phyloP scores from a whole-genome alignment of 148 eudicot species.

The Beta vulgaris region DNA sequence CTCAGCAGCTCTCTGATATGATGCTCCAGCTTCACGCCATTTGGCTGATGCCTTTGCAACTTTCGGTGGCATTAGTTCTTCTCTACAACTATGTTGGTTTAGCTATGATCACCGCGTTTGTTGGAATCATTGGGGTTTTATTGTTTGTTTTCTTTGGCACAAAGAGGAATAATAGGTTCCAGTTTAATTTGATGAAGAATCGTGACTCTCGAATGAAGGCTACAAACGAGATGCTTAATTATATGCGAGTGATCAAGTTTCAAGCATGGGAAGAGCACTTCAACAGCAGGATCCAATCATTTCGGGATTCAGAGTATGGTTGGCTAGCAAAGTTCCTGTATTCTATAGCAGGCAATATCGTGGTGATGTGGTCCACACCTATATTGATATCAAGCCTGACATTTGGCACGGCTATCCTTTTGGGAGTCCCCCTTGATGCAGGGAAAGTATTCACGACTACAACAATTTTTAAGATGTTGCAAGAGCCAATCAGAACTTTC shows the following conservation, averaged over 20 bases:
- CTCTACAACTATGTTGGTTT: slow-evolving; percentile 50
- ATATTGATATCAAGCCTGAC: slow-evolving; percentile 56
- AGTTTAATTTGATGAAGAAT: slow-evolving; percentile 55
- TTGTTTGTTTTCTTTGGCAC: slow-evolving; percentile 52
- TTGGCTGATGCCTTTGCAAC: slow-evolving; percentile 89
- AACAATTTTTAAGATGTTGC: slow-evolving; percentile 64
- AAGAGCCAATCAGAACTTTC: slow-evolving; percentile 84
- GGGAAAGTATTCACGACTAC: slow-evolving; percentile 81
- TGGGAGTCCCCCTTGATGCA: slow-evolving; percentile 66
- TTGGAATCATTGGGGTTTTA: slow-evolving; percentile 48
- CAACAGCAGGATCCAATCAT: slow-evolving; percentile 50
- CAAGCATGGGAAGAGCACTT: slow-evolving; percentile 98
- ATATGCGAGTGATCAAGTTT: slow-evolving; percentile 92
- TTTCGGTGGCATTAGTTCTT: slow-evolving; percentile 54
- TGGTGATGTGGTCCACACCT: slow-evolving; percentile 82
- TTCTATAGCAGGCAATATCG: slow-evolving; percentile 54
- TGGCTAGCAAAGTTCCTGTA: slow-evolving; percentile 81
- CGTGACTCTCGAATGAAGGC: slow-evolving; percentile 90
- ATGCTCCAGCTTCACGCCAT: slow-evolving; percentile 76
- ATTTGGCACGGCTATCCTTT: slow-evolving; percentile 60
- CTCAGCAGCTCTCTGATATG: slow-evolving; percentile 94
- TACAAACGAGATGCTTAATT: slow-evolving; percentile 87
- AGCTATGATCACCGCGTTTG: slow-evolving; percentile 48
- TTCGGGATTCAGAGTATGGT: slow-evolving; percentile 62
- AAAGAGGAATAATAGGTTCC: slow-evolving; percentile 55